phyloP scores from a whole-genome alignment of 352 stramenopile genomes.

The Phytophthora uliginosa region DNA sequence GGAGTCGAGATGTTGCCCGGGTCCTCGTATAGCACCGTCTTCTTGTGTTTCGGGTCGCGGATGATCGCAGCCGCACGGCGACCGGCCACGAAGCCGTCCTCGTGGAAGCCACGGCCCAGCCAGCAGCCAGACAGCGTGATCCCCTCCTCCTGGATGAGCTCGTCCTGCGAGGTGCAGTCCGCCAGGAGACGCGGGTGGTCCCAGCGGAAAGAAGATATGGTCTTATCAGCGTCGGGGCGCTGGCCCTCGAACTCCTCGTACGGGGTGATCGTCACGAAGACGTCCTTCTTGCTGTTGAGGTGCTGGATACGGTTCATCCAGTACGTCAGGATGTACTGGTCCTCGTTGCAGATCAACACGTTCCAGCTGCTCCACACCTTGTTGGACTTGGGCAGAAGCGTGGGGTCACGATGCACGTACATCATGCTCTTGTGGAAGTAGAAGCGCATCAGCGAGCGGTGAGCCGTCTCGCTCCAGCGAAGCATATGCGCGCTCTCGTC shows the following conservation, averaged over 20 bases:
- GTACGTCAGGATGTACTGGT: constrained; percentile 91
- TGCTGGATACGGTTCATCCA: constrained; percentile 93
- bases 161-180: constrained; percentile 85
- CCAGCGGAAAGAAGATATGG: constrained; percentile 85
- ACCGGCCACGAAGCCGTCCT: constrained; percentile 88
- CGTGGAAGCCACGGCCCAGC: constrained; percentile 88
- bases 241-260: constrained; percentile 81
- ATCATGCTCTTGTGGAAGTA: constrained; percentile 92
- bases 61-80: constrained; percentile 84
- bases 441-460: constrained; percentile 82
- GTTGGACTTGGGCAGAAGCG: constrained; percentile 76
- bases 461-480: constrained; percentile 71
- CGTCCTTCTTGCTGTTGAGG: constrained; percentile 87
- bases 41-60: constrained; percentile 79
- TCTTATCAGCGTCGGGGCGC: constrained; percentile 57
- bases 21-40: constrained; percentile 85
- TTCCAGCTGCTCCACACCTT: constrained; percentile 91
- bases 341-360: constrained; percentile 84
- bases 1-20: constrained; percentile 85
- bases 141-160: constrained; percentile 87
- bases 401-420: constrained; percentile 85
- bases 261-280: constrained; percentile 90
- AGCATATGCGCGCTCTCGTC: constrained; percentile 86
- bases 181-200: constrained; percentile 87
- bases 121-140: constrained; percentile 88